Percentiles rank a stretch among this genome's conserved stretches.
Evolutionary conservation across 441 rosid genomes (phyloP).

Genomic region (Jatropha multifida): DNA sequence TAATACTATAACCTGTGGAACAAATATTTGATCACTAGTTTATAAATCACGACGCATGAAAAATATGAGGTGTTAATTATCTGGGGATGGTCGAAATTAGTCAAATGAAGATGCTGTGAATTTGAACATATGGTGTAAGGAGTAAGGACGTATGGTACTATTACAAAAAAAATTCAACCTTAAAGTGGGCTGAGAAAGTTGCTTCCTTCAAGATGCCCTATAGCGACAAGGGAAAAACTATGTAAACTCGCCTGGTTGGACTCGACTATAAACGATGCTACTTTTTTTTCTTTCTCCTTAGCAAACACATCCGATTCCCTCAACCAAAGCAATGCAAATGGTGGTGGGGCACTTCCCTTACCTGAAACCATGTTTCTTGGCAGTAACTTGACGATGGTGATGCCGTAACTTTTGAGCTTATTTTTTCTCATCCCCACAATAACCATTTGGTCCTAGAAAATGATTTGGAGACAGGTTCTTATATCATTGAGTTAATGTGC

Average conservation of each 20-base stretch:
- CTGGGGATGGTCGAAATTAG: not conserved
- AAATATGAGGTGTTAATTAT: no score
- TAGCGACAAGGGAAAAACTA: conserved; percentile 12
- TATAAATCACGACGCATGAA: no score
- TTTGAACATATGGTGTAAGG: not conserved
- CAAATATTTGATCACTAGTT: no score
- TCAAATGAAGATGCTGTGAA: not conserved
- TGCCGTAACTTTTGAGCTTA: not conserved
- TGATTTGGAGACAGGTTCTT: no score
- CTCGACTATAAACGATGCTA: conserved; percentile 4
- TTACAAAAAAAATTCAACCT: not conserved
- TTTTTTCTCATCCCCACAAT: not conserved
- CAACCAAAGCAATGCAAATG: not conserved
- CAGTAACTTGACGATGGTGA: not conserved
- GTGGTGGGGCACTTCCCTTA: not conserved
- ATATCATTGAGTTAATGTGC: no score
- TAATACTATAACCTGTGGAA: no score
- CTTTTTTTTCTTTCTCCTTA: not conserved
- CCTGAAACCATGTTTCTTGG: not conserved
- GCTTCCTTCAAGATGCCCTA: conserved; percentile 1
- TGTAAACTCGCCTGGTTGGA: conserved; percentile 18
- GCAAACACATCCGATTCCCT: conserved; percentile 19
- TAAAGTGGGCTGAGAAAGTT: not conserved
- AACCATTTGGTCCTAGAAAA: no score
- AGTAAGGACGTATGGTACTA: not conserved